Evolutionary conservation across 2,329 filamentous ascomycete species (phyloP), one percentile per base, ranked within the genome.

Genomic region (Ophioceras dolichostomum): DNA sequence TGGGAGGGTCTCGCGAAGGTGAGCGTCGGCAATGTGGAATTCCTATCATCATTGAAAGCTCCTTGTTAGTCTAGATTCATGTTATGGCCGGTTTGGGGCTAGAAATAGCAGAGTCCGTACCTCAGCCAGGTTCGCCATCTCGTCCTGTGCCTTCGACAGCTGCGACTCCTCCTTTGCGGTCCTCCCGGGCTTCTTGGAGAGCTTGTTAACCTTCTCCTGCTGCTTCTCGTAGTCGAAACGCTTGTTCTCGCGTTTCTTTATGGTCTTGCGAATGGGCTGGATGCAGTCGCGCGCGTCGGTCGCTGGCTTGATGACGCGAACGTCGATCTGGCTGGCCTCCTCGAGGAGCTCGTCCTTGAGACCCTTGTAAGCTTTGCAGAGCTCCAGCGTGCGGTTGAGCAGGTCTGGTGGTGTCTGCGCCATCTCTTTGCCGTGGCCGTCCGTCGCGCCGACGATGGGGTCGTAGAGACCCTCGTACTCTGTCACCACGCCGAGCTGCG

Each of bases 221-320:
- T 79, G 79, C 47, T 82, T 75, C 58, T 94, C 86, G 51, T 78
- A 91, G 54, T 93, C 86, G 41, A 88, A 55, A 37, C 85, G 79
- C 59, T 78, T 83, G 49, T 88, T 83, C 52, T 91, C 83, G 33
- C 86, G 68, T 57, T 85, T 87, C 61, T 89, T 91, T 51, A 93
- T 84, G 1, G 78, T 79, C 60, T 87, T 91, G 50, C 82, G 79
- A 53, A 91, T 67, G 2, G 81, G 77, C 45, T 78, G 73, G 41
- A 89, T 67, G 38, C 63, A 73, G 37, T 79, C 74, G 49, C 76
- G 80, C 7, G 81, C 81, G 37, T 80, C 71, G 40, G 72, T 73
- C 4, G 79, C 80, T 0, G 84, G 83, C 40, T 67, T 67, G 37
- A 88, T 72, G 44, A 91, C 70, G 45, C 75, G 73, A 9, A 65